Conservation (phyloP, 306 rosid species). For the Cicer cuneatum region DNA sequence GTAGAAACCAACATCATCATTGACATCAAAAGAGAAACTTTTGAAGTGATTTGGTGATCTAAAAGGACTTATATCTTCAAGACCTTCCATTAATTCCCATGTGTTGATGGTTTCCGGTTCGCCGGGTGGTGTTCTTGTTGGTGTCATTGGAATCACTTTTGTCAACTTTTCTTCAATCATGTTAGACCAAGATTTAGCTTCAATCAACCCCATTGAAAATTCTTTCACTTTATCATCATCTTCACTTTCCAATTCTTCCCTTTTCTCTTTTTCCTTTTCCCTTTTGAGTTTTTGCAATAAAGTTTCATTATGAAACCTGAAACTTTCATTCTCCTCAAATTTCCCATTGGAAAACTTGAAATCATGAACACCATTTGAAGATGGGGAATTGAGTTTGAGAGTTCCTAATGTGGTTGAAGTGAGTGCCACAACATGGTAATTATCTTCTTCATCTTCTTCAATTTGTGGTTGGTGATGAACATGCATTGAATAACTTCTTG, state of each 20-base stretch:
- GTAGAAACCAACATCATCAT: conserved; percentile 8
- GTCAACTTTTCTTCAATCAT: conserved; percentile 79
- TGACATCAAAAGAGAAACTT: conserved; percentile 82
- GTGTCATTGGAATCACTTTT: conserved; percentile 68
- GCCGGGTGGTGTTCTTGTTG: conserved; percentile 83
- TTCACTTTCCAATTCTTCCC: neutral
- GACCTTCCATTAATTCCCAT: conserved; percentile 98
- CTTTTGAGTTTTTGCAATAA: conserved; percentile 20
- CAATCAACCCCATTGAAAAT: conserved; percentile 48
- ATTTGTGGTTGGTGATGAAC: conserved; percentile 76
- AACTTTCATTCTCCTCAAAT: conserved; percentile 20
- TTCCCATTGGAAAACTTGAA: conserved; percentile 39
- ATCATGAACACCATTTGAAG: neutral
- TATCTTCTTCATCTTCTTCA: conserved; percentile 62
- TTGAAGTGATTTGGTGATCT: conserved; percentile 66
- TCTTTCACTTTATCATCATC: conserved; percentile 17
- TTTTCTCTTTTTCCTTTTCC: neutral
- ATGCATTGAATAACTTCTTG: conserved; percentile 86
- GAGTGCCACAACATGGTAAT: conserved; percentile 81
- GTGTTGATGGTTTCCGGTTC: conserved; percentile 89
- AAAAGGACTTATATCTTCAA: conserved; percentile 76
- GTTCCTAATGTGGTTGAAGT: conserved; percentile 84
- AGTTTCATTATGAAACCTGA: conserved; percentile 37
- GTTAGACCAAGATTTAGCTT: conserved; percentile 89
- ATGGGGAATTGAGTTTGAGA: conserved; percentile 56